Evolutionary conservation across 2,329 filamentous ascomycete species (phyloP).

Genomic region (Calonectria pseudoreteaudii): DNA sequence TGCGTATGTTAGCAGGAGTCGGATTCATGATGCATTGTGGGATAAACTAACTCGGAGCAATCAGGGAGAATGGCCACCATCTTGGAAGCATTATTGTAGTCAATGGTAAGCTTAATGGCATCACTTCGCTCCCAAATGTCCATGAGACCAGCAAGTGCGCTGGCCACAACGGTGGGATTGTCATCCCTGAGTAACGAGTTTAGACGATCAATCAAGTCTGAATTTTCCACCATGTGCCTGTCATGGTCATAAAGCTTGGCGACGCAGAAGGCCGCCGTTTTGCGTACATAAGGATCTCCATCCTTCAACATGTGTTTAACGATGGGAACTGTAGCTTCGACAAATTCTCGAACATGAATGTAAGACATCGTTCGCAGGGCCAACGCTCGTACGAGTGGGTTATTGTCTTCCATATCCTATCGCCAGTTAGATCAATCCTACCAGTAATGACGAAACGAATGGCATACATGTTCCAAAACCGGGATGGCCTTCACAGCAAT

Average conservation of each 20-base stretch:
- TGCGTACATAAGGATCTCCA: conserved; percentile 93
- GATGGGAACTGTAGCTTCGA: conserved; percentile 87
- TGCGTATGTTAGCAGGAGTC: conserved; percentile 26
- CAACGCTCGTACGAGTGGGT: conserved; percentile 91
- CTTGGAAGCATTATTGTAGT: conserved; percentile 97
- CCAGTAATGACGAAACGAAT: not conserved
- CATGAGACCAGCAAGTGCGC: conserved; percentile 89
- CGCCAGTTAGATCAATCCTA: conserved; percentile 27
- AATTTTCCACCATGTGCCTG: conserved; percentile 86
- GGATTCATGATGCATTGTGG: not conserved
- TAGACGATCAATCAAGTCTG: conserved; percentile 90
- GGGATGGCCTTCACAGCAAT: conserved; percentile 93
- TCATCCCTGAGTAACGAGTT: conserved; percentile 93
- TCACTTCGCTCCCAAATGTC: conserved; percentile 99
- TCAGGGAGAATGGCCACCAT: conserved; percentile 97
- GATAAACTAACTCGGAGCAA: conserved; percentile 87
- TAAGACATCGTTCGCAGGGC: conserved; percentile 97
- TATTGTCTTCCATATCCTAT: conserved; percentile 94
- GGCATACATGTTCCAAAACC: conserved; percentile 79
- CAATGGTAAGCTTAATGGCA: conserved; percentile 96
- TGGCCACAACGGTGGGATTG: conserved; percentile 97
- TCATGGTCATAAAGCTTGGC: conserved; percentile 99
- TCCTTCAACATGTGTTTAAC: conserved; percentile 88
- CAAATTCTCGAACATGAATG: conserved; percentile 95
- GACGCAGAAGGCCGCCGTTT: conserved; percentile 95